Conservation (phyloP, 768 basidiomycete species). For the Suillus ampliporus region DNA sequence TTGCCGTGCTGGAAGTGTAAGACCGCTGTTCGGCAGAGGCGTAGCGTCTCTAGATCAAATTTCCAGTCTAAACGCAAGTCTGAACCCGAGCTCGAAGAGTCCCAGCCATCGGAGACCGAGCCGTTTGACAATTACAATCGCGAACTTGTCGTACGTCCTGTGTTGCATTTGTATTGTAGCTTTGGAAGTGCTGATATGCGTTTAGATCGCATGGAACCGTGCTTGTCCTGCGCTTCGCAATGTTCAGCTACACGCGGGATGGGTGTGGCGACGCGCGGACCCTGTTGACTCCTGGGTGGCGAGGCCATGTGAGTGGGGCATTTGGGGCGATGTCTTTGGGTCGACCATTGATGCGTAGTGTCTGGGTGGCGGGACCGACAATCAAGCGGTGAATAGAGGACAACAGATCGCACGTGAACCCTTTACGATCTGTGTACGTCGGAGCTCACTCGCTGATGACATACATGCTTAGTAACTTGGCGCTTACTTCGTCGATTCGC, state of each 20-base stretch:
- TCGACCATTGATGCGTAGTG: neutral
- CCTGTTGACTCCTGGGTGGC: neutral
- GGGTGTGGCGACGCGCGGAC: slow-evolving; percentile 43
- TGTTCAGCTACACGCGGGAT: slow-evolving; percentile 47
- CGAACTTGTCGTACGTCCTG: slow-evolving; percentile 6
- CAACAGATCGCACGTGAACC: no score
- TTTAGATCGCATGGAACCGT: slow-evolving; percentile 49
- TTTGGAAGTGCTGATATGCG: neutral
- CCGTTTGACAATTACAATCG: slow-evolving; percentile 1
- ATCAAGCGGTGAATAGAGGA: no score
- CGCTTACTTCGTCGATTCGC: no score
- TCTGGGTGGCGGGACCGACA: no score
- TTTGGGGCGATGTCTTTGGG: slow-evolving; percentile 1
- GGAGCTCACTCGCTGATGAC: no score
- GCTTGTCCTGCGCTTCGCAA: slow-evolving; percentile 44
- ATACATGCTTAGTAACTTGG: no score
- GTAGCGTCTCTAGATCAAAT: neutral
- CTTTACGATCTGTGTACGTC: no score
- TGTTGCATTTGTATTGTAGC: neutral
- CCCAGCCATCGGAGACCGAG: neutral
- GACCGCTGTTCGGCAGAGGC: neutral
- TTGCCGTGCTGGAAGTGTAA: neutral
- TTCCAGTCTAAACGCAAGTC: neutral
- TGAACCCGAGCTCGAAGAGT: neutral
- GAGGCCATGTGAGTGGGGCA: neutral